These are phyloP conservation scores for Botrytis fabae DNA, from an alignment of 2,329 filamentous ascomycete genomes.

Conservation along the genomic window DNA sequence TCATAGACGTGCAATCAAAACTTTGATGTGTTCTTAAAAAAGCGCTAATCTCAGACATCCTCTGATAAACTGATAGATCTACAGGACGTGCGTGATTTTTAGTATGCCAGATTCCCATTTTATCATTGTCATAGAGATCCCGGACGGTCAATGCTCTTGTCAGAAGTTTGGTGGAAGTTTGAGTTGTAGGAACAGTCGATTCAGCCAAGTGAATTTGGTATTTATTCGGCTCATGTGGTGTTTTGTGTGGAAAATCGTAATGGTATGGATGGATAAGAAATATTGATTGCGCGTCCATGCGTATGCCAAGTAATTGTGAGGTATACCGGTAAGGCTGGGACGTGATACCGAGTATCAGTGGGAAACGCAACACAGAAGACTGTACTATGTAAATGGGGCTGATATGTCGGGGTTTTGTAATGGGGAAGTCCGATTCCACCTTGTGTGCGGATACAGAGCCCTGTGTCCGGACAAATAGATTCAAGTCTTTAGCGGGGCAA, in stretches of 20 bases:
- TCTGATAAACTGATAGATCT: neutral
- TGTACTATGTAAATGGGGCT: neutral
- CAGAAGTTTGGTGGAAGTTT: neutral
- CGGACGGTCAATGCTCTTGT: neutral
- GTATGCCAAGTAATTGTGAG: neutral
- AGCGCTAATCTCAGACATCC: neutral
- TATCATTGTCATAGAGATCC: neutral
- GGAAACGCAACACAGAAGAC: neutral
- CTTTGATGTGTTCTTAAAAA: neutral
- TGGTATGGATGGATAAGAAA: neutral
- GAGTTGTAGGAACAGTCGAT: neutral
- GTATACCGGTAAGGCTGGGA: neutral
- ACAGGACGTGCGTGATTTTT: neutral
- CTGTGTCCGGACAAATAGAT: neutral
- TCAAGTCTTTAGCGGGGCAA: neutral
- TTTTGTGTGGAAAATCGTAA: neutral
- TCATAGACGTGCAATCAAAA: neutral
- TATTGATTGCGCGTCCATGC: slow-evolving; percentile 20
- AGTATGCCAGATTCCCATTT: neutral
- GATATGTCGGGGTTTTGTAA: neutral
- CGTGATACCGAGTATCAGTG: neutral
- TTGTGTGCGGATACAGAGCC: neutral
- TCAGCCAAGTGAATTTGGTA: slow-evolving; percentile 3
- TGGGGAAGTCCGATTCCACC: slow-evolving; percentile 19
- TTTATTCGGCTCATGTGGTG: neutral